A percentile compares a stretch with the other conserved stretches of the same genome.
These are phyloP conservation scores for Punica granatum DNA, from an alignment of 345 rosid species.

Conservation along the genomic window DNA sequence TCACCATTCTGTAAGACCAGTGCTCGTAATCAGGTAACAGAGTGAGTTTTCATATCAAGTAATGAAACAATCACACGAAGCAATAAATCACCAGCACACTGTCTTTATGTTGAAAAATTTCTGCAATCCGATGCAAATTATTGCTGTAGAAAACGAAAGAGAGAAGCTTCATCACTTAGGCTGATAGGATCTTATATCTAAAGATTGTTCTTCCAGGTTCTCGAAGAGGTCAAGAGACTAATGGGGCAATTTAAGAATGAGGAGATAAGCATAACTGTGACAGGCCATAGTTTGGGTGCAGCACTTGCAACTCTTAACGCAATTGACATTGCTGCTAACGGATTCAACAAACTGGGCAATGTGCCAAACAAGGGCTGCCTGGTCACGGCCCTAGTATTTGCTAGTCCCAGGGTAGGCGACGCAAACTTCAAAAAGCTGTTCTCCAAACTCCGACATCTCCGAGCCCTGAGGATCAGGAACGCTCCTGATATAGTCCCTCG, in stretches of 20 bases:
- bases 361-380: constrained; percentile 19
- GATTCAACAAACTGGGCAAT: constrained; percentile 22
- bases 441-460: constrained; percentile 33
- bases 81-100: too few relatives aligned
- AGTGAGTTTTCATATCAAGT: background rate
- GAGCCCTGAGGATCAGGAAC: constrained; percentile 39
- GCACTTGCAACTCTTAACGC: constrained; percentile 55
- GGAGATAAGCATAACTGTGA: constrained; percentile 51
- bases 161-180: too few relatives aligned
- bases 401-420: constrained; percentile 65
- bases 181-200: background rate
- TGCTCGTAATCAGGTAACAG: constrained; percentile 62
- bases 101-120: too few relatives aligned
- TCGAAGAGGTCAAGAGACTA: constrained; percentile 39
- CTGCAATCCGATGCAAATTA: too few relatives aligned
- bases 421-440: constrained; percentile 33
- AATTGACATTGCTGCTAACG: constrained; percentile 47
- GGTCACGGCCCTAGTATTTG: constrained; percentile 56
- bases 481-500: constrained; percentile 50
- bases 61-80: background rate
- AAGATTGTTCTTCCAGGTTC: constrained; percentile 15
- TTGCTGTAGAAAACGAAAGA: too few relatives aligned
- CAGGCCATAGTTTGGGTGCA: constrained; percentile 66
- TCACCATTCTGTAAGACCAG: constrained; percentile 48
- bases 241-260: constrained; percentile 46